Conservation (phyloP, 2,329 filamentous ascomycete genomes). For the Raffaelea arxii region DNA sequence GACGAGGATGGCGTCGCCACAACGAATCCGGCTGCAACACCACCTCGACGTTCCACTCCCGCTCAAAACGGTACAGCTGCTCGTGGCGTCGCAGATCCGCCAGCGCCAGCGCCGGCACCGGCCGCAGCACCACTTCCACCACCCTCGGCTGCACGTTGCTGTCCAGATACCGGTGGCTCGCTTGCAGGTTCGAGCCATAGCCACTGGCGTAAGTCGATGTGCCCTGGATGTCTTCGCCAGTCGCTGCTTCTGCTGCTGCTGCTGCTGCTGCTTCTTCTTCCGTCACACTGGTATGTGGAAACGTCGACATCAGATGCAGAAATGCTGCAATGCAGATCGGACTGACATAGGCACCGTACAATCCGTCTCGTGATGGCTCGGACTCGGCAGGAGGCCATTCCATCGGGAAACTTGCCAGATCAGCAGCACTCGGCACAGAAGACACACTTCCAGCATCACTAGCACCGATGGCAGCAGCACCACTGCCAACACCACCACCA, state of each 20-base stretch:
- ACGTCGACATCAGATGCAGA: conserved; percentile 54
- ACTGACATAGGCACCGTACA: conserved; percentile 57
- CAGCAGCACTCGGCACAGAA: conserved; percentile 47
- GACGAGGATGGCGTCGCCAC: conserved; percentile 68
- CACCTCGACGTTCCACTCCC: conserved; percentile 82
- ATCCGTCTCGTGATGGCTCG: conserved; percentile 44
- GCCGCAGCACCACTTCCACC: conserved; percentile 56
- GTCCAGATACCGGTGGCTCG: conserved; percentile 57
- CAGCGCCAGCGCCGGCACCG: conserved; percentile 51
- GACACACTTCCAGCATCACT: too few relatives aligned
- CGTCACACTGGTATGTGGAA: conserved; percentile 40
- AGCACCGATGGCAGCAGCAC: too few relatives aligned
- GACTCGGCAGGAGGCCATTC: conserved; percentile 10
- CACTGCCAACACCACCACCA: too few relatives aligned
- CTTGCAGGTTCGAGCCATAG: conserved; percentile 37
- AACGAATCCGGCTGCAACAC: conserved; percentile 65
- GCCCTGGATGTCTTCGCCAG: too few relatives aligned
- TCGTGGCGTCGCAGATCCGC: conserved; percentile 69
- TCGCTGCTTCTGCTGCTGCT: not conserved
- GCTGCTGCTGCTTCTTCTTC: conserved; percentile 13
- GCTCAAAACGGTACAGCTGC: conserved; percentile 73
- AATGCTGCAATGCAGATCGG: conserved; percentile 57
- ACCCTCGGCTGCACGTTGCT: conserved; percentile 48
- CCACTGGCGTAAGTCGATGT: conserved; percentile 5
- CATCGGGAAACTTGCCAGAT: conserved; percentile 31